Evolutionary conservation across 2,329 filamentous ascomycete genomes (phyloP).

Genomic region (Botrytis fabae): DNA sequence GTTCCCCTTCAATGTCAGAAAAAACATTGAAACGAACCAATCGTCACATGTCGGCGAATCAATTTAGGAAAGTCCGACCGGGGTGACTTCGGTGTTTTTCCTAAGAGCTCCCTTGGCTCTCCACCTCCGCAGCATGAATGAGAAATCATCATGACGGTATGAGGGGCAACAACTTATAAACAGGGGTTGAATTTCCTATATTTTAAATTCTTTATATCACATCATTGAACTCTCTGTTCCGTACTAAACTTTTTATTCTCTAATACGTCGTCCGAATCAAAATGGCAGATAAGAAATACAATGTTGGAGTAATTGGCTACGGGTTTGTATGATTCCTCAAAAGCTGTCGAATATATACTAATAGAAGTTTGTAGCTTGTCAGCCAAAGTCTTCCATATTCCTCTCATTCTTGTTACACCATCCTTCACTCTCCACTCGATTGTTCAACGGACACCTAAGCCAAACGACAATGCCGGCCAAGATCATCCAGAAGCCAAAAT

Average conservation of each 20-base stretch:
- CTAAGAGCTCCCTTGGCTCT: not conserved
- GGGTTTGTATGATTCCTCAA: constrained; percentile 38
- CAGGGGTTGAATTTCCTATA: not conserved
- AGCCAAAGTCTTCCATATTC: constrained; percentile 83
- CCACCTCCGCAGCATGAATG: not conserved
- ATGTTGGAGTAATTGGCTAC: constrained; percentile 60
- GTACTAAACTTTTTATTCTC: not conserved
- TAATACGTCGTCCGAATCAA: not conserved
- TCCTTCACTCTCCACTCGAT: constrained; percentile 70
- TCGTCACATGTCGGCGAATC: not conserved
- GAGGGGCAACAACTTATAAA: constrained; percentile 7
- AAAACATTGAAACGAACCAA: not conserved
- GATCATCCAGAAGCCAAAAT: constrained; percentile 67
- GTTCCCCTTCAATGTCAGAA: not conserved
- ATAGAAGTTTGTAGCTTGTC: constrained; percentile 46
- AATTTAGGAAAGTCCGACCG: not conserved
- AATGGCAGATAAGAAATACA: constrained; percentile 37
- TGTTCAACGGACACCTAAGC: constrained; percentile 69
- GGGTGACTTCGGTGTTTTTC: not conserved
- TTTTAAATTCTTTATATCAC: not conserved
- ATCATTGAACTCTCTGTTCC: not conserved
- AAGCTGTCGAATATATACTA: constrained; percentile 23
- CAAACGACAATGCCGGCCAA: constrained; percentile 63
- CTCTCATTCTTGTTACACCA: constrained; percentile 66
- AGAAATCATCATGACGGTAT: not conserved